Conservation (phyloP, 139 green algal species). For the Coccomyxa sp. region DNA sequence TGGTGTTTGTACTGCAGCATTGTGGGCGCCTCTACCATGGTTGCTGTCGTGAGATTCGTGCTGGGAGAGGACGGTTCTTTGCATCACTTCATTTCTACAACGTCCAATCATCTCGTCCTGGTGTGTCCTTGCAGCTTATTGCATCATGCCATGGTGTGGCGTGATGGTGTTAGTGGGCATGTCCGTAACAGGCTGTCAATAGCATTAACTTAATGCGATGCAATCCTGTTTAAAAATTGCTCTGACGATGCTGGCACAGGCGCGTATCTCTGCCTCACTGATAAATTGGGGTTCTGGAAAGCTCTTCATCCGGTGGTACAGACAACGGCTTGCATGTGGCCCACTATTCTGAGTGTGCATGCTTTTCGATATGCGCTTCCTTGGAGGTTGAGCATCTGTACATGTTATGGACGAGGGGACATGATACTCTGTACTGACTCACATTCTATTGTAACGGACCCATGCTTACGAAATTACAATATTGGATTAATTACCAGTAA, state of each 20-base stretch:
- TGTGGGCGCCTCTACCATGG: constrained; percentile 4
- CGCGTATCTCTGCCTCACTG: constrained; percentile 17
- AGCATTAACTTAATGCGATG: background rate
- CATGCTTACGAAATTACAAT: too few relatives aligned
- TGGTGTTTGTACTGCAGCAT: constrained; percentile 11
- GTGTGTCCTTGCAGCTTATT: background rate
- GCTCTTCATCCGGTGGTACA: constrained; percentile 20
- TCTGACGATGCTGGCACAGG: background rate
- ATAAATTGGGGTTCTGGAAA: constrained; percentile 20
- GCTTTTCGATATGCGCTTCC: too few relatives aligned
- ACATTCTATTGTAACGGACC: too few relatives aligned
- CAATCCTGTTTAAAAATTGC: background rate
- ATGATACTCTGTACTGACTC: too few relatives aligned
- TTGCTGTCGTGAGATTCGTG: constrained; percentile 6
- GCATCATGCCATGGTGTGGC: background rate
- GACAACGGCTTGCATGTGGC: constrained; percentile 7
- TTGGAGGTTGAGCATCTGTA: too few relatives aligned
- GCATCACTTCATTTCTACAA: constrained; percentile 18
- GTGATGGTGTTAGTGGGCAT: background rate
- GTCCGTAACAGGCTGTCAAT: background rate
- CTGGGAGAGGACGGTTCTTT: constrained; percentile 9
- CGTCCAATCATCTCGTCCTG: constrained; percentile 12
- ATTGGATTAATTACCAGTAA: too few relatives aligned
- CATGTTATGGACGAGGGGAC: too few relatives aligned
- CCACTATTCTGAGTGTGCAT: constrained; percentile 11